A percentile compares a stretch with the other conserved stretches of the same genome.
These are phyloP conservation scores for Ophiostoma novo-ulmi DNA, from an alignment of 2,329 filamentous ascomycete genomes.

Conservation along the genomic window DNA sequence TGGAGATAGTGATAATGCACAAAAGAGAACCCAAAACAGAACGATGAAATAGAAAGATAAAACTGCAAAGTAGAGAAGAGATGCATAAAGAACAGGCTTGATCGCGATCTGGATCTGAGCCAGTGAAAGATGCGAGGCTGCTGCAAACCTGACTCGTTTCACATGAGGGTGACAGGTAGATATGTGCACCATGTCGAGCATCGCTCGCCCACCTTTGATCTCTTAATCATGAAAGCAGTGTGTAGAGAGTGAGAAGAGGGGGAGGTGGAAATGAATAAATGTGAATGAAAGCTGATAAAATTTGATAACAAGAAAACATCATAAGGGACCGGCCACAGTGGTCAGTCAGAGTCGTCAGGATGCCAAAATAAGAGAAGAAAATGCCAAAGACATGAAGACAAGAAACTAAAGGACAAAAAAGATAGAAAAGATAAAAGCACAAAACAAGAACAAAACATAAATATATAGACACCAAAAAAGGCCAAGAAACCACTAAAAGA, in stretches of 20 bases:
- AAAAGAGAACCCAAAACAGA: background rate
- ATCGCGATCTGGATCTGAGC: no score
- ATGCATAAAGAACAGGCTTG: background rate
- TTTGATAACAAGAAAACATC: conserved; percentile 15
- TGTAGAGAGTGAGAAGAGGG: no score
- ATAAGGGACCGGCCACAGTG: conserved; percentile 8
- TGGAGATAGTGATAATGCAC: background rate
- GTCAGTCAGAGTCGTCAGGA: conserved; percentile 14
- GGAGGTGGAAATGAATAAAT: background rate
- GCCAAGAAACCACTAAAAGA: conserved; percentile 9
- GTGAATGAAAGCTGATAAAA: background rate
- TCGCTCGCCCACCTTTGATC: background rate
- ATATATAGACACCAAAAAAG: background rate
- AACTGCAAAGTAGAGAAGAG: background rate
- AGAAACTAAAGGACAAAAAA: background rate
- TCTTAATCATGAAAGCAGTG: no score
- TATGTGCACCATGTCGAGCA: background rate
- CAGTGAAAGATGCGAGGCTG: background rate
- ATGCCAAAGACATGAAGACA: background rate
- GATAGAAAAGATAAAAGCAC: conserved; percentile 10
- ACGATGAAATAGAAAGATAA: background rate
- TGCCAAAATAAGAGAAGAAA: conserved; percentile 24
- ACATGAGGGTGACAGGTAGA: background rate
- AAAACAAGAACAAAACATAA: conserved; percentile 7
- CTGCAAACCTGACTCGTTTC: background rate